Evolutionary conservation across 177 flowering plant genomes (phyloP).

Genomic region (Vitis hybrid): DNA sequence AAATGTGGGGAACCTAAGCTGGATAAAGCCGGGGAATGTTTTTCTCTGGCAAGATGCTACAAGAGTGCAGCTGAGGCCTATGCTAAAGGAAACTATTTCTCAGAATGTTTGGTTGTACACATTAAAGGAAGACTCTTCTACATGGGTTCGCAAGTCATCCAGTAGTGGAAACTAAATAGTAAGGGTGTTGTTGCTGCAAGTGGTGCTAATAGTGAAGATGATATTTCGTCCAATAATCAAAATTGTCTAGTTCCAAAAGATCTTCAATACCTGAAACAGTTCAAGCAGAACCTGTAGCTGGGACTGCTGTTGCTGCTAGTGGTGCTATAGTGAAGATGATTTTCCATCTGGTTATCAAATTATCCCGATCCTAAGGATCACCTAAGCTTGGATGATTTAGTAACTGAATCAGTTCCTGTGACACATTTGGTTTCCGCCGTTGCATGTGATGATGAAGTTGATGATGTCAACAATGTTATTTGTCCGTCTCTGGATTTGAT

Average conservation of each 20-base stretch:
- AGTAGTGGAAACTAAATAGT: slow-evolving; percentile 4
- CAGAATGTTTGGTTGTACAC: too few relatives aligned
- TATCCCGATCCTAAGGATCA: slow-evolving; percentile 9
- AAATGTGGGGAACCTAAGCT: too few relatives aligned
- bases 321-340: slow-evolving; percentile 1
- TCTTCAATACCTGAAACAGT: slow-evolving; percentile 14
- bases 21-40: too few relatives aligned
- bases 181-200: slow-evolving; percentile 9
- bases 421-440: slow-evolving; percentile 9
- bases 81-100: too few relatives aligned
- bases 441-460: slow-evolving; percentile 4
- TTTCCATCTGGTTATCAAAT: slow-evolving; percentile 12
- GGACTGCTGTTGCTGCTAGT: too few relatives aligned
- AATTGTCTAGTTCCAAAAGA: too few relatives aligned
- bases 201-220: background rate
- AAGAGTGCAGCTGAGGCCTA: too few relatives aligned
- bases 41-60: too few relatives aligned
- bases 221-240: too few relatives aligned
- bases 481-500: slow-evolving; percentile 1
- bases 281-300: too few relatives aligned
- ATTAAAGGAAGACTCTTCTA: too few relatives aligned
- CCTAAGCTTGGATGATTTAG: slow-evolving; percentile 12
- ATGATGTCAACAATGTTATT: background rate
- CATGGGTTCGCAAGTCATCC: background rate
- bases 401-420: slow-evolving; percentile 4